A percentile compares a stretch with the other conserved stretches of the same genome.
Evolutionary conservation across 2,329 filamentous ascomycete species (phyloP).

Genomic region (Ophiosphaerella narmari): DNA sequence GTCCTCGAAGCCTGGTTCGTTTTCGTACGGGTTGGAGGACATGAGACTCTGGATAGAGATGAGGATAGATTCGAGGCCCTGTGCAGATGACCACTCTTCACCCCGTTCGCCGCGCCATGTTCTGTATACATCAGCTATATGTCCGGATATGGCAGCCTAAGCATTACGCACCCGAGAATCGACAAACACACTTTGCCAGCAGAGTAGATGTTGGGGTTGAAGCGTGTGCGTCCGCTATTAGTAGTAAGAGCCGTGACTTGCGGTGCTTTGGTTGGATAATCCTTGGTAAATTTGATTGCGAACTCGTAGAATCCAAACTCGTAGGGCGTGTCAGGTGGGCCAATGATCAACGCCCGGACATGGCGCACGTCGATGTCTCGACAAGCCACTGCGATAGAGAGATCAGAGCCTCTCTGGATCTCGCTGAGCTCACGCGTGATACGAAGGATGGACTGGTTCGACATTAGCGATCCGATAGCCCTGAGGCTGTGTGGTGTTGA

Average conservation of each 20-base stretch:
- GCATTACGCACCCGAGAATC: constrained; percentile 72
- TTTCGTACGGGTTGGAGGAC: constrained; percentile 91
- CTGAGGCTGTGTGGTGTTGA: constrained; percentile 1
- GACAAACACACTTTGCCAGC: constrained; percentile 92
- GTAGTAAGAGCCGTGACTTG: constrained; percentile 75
- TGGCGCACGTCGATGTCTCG: constrained; percentile 86
- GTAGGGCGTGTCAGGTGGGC: constrained; percentile 92
- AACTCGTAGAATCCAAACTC: constrained; percentile 99
- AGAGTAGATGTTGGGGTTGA: constrained; percentile 97
- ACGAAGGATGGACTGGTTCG: constrained; percentile 84
- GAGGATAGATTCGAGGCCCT: constrained; percentile 90
- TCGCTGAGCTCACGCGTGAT: constrained; percentile 88
- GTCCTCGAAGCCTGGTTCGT: constrained; percentile 91
- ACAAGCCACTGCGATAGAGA: constrained; percentile 87
- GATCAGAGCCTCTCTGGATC: constrained; percentile 79
- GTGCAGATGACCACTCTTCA: constrained; percentile 95
- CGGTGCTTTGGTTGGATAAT: constrained; percentile 76
- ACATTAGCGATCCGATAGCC: constrained; percentile 55
- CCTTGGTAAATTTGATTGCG: constrained; percentile 74
- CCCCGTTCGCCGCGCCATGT: constrained; percentile 91
- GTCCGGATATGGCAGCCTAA: background rate
- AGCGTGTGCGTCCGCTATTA: constrained; percentile 83
- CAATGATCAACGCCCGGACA: constrained; percentile 85
- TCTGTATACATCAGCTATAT: constrained; percentile 52
- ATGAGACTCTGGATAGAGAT: constrained; percentile 96